Evolutionary conservation across 73 alveolate species (phyloP), one percentile per base, ranked within the genome.

Genomic region (Symbiodinium pilosum): DNA sequence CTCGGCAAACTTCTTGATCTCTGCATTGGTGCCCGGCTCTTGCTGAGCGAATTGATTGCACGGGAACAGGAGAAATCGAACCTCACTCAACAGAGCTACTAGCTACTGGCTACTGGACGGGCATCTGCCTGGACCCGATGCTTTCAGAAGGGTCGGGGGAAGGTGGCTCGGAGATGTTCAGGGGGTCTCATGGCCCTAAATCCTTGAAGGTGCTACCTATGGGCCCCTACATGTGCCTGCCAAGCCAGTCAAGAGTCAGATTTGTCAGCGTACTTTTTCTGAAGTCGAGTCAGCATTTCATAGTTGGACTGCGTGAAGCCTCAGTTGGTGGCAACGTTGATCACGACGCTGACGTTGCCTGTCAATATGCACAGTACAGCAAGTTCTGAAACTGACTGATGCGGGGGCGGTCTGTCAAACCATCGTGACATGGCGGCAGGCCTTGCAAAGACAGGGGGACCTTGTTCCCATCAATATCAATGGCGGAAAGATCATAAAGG

Each of bases 1-100:
- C 94, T 87, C 94, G 26, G 94, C 94, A 56, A 99, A 99, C 39
- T 87, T 69, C 91, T 99, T 99, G 99, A 99, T 99, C 84, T 99
- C 99, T 36, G 95, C 98, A 54, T 99, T 99, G 73, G 99, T 84
- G 71, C 99, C 99, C 7, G 99, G 99, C 93, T 99, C 99, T 99
- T 99, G 99, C 40, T 98, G 73, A 32, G 99, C 99, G 54, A 99
- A 99, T 93, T 99, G 99, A 85, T 99, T 99, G 98, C 99, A 99
- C 38, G 99, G 99, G 87, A 99, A 99, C 85, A 87, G 94, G 42
- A 87, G 64, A 40, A 87, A 87, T n/a, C 94, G 84, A 41, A 87
- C 94, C 94, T 86, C 54, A 20, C 41, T 54, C 32, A 11, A 54
- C n/a, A n/a, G n/a, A n/a, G n/a, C n/a, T n/a, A n/a, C n/a, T n/a